Percentiles rank a stretch among this genome's conserved stretches.
Conservation (phyloP, 2,329 filamentous ascomycete species). For the Colletotrichum higginsianum region DNA sequence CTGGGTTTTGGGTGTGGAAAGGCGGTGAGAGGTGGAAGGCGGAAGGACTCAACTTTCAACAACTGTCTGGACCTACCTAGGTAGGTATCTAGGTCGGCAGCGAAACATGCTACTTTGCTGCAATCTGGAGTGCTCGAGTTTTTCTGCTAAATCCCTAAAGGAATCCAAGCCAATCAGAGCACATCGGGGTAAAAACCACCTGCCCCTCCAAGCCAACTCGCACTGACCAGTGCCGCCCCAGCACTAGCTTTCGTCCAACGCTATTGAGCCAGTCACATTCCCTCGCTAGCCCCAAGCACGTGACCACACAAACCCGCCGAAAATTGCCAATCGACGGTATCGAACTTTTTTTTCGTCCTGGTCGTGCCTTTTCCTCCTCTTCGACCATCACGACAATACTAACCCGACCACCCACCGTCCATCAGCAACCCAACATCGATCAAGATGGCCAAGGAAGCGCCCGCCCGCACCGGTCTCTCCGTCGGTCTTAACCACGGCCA, state of each 20-base stretch:
- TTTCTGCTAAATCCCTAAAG: neutral
- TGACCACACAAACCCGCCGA: conserved; percentile 47
- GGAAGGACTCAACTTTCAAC: neutral
- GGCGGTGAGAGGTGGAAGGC: conserved; percentile 22
- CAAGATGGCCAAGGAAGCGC: conserved; percentile 73
- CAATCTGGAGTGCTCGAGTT: no score
- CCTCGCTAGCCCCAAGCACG: conserved; percentile 46
- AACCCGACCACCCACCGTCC: conserved; percentile 48
- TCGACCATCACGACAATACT: conserved; percentile 49
- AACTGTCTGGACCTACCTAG: no score
- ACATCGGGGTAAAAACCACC: neutral
- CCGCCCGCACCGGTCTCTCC: conserved; percentile 71
- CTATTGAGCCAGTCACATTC: conserved; percentile 16
- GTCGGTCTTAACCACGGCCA: conserved; percentile 76
- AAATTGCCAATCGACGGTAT: conserved; percentile 24
- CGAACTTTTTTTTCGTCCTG: conserved; percentile 28
- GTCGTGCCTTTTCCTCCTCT: conserved; percentile 32
- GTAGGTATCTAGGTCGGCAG: no score
- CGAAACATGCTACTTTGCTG: no score
- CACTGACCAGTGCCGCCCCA: neutral
- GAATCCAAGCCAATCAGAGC: conserved; percentile 3
- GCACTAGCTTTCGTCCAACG: neutral
- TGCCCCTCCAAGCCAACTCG: neutral
- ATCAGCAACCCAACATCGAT: conserved; percentile 49
- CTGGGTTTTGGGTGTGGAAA: neutral